phyloP scores from a whole-genome alignment of 768 basidiomycete species.

The Amanita fuliginea region DNA sequence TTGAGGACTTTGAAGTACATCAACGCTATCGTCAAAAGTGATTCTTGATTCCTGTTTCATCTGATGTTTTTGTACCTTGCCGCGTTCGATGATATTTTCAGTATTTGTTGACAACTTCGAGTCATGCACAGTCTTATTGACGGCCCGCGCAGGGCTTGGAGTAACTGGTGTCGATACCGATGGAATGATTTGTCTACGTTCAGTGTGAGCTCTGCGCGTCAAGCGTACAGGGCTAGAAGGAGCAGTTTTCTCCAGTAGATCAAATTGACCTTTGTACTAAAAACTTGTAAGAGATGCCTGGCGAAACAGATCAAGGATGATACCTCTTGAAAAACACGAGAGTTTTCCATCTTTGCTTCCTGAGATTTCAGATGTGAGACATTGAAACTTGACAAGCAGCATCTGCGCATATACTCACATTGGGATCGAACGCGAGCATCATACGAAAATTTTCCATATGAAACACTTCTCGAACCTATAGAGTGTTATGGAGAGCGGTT shows the following conservation, averaged over 20 bases:
- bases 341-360: slow-evolving; percentile 65
- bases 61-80: slow-evolving; percentile 18
- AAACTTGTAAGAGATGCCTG: neutral
- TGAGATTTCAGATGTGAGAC: slow-evolving; percentile 16
- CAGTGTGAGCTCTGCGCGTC: slow-evolving; percentile 50
- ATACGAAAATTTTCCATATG: slow-evolving; percentile 77
- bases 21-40: neutral
- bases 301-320: slow-evolving; percentile 11
- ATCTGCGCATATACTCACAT: slow-evolving; percentile 29
- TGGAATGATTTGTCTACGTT: slow-evolving; percentile 36
- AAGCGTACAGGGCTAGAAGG: slow-evolving; percentile 39
- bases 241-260: slow-evolving; percentile 43
- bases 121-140: neutral
- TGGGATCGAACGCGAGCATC: slow-evolving; percentile 69
- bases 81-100: slow-evolving; percentile 15
- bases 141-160: slow-evolving; percentile 5
- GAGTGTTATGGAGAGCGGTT: slow-evolving; percentile 1
- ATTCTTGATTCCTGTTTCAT: slow-evolving; percentile 13
- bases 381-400: neutral
- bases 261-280: slow-evolving; percentile 52
- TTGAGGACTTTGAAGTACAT: neutral
- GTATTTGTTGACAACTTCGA: neutral
- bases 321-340: slow-evolving; percentile 66
- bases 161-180: slow-evolving; percentile 17
- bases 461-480: slow-evolving; percentile 76